Percentiles rank a stretch among this genome's conserved stretches.
Evolutionary conservation across 108 stramenopile species (phyloP).

Genomic region (Cyclotella cryptica): DNA sequence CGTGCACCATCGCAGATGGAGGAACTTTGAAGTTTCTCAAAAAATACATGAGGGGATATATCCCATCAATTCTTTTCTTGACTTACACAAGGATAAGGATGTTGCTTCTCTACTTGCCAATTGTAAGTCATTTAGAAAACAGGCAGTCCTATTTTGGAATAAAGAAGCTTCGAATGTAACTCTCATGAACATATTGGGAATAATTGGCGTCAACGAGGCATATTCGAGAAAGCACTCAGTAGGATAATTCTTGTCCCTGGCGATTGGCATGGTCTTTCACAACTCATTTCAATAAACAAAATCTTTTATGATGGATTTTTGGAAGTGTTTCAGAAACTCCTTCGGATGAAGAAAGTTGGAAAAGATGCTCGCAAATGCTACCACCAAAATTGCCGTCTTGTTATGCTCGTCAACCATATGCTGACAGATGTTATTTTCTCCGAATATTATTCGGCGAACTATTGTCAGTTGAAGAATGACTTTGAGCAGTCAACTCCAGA

Average conservation of each 20-base stretch:
- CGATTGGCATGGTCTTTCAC: slow-evolving; percentile 17
- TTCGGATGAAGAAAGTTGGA: slow-evolving; percentile 8
- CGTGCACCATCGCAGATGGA: too few species aligned
- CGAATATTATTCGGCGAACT: background rate
- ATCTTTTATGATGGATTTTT: background rate
- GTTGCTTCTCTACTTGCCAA: background rate
- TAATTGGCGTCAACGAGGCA: slow-evolving; percentile 16
- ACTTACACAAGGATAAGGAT: too few species aligned
- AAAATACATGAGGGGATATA: too few species aligned
- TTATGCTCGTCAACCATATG: background rate
- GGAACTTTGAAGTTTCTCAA: too few species aligned
- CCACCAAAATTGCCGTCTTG: slow-evolving; percentile 3
- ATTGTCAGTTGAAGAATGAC: background rate
- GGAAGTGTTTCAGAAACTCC: background rate
- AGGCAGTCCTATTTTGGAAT: slow-evolving; percentile 14
- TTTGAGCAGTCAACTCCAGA: background rate
- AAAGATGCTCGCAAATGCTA: slow-evolving; percentile 17
- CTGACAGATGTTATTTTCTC: background rate
- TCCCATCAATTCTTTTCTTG: too few species aligned
- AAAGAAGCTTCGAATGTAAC: background rate
- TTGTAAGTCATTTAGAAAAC: background rate
- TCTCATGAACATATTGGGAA: background rate
- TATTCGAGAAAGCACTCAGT: background rate
- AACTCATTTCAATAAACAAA: background rate
- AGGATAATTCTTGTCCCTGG: slow-evolving; percentile 8